A percentile compares a stretch with the other conserved stretches of the same genome.
Conservation (phyloP, 192 early-diverging fungal species). For the Coemansia erecta region DNA sequence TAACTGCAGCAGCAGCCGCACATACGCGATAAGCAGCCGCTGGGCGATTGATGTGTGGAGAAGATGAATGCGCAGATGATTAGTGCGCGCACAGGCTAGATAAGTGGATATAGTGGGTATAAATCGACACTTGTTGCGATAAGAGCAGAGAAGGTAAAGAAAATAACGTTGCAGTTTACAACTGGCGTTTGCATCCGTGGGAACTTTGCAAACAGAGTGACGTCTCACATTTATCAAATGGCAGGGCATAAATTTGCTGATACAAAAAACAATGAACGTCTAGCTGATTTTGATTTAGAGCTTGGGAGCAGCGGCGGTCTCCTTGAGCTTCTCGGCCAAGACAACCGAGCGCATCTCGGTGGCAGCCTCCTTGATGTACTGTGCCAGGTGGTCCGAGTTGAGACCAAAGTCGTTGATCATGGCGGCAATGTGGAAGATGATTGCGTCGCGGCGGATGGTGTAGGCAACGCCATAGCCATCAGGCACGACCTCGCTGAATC, state of each 20-base stretch:
- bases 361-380: conserved; percentile 84
- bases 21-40: no score
- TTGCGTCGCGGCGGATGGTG: conserved; percentile 82
- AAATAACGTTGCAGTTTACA: no score
- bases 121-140: no score
- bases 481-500: conserved; percentile 82
- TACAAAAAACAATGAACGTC: not conserved
- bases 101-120: no score
- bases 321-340: conserved; percentile 29
- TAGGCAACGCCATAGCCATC: conserved; percentile 94
- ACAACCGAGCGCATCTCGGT: conserved; percentile 81
- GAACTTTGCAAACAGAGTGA: no score
- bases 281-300: conserved; percentile 12
- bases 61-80: no score
- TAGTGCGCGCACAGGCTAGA: no score
- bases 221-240: no score
- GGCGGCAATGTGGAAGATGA: conserved; percentile 87
- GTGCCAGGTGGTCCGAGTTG: conserved; percentile 64
- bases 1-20: no score
- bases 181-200: no score
- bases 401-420: conserved; percentile 59
- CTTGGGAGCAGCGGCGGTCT: conserved; percentile 34
- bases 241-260: not conserved
- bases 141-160: no score
- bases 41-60: no score